Percentiles rank a stretch among this genome's conserved stretches.
Evolutionary conservation across 2,329 filamentous ascomycete species (phyloP).

Genomic region (Phoma sp.): DNA sequence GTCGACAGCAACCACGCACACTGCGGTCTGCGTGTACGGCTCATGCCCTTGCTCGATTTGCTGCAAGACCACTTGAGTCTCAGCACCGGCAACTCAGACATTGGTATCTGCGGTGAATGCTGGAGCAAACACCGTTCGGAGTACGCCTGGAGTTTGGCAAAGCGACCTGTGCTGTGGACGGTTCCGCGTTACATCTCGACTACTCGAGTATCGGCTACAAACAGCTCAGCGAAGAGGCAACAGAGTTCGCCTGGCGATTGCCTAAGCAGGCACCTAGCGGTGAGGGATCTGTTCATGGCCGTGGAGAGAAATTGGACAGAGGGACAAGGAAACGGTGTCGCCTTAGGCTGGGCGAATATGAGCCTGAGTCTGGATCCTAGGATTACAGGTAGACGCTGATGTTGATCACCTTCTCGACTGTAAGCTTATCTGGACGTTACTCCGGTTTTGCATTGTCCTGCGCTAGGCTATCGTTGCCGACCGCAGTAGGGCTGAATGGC

Average conservation of each 20-base stretch:
- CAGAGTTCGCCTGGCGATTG: constrained; percentile 37
- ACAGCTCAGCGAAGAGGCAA: constrained; percentile 26
- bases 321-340: constrained; percentile 22
- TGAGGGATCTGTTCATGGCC: constrained; percentile 51
- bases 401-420: background rate
- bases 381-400: constrained; percentile 10
- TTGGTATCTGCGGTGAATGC: constrained; percentile 55
- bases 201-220: constrained; percentile 24
- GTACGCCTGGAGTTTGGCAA: constrained; percentile 54
- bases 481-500: constrained; percentile 1
- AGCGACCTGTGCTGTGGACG: constrained; percentile 55
- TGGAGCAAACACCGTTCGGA: constrained; percentile 49
- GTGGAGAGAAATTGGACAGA: constrained; percentile 47
- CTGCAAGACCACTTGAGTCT: constrained; percentile 56
- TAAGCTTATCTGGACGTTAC: background rate
- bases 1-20: constrained; percentile 76
- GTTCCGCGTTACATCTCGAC: constrained; percentile 28
- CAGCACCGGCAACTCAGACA: constrained; percentile 42
- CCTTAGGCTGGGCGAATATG: constrained; percentile 15
- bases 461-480: background rate
- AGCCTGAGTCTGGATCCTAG: constrained; percentile 12
- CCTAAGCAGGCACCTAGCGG: constrained; percentile 38
- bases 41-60: constrained; percentile 71
- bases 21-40: constrained; percentile 71
- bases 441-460: background rate